A percentile compares a stretch with the other conserved stretches of the same genome.
These are phyloP conservation scores for Strigomonas culicis DNA, from an alignment of 208 protist genomes.

Conservation along the genomic window DNA sequence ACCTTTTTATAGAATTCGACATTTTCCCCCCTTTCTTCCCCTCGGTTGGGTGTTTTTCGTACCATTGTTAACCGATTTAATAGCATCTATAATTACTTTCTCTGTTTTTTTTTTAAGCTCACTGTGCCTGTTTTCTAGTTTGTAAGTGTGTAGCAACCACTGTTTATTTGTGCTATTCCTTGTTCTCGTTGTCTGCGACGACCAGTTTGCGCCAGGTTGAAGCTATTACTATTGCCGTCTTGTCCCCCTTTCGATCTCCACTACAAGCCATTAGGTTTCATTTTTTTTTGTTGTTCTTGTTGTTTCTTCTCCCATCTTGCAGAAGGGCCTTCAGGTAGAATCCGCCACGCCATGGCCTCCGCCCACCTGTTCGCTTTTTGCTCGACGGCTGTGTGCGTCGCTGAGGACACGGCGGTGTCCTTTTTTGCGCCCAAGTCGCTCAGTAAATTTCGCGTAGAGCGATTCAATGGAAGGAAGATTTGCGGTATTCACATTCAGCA, in stretches of 20 bases:
- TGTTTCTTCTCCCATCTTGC: conserved; percentile 16
- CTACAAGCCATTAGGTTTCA: background rate
- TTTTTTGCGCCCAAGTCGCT: conserved; percentile 80
- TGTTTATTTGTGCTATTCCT: no score
- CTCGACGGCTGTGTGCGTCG: conserved; percentile 71
- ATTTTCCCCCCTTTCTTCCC: background rate
- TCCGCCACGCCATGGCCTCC: conserved; percentile 17
- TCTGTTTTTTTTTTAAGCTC: background rate
- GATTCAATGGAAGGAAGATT: conserved; percentile 60
- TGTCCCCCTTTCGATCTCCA: conserved; percentile 8
- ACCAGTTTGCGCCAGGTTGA: no score
- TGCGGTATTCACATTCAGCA: conserved; percentile 48
- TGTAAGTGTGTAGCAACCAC: no score
- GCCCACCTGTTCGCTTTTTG: conserved; percentile 64
- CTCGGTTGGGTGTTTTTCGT: background rate
- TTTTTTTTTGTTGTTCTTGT: conserved; percentile 18
- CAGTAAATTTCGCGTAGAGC: conserved; percentile 83
- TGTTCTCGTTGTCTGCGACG: no score
- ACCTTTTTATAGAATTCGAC: background rate
- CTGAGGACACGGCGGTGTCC: conserved; percentile 69
- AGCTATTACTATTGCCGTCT: no score
- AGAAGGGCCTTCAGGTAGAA: background rate
- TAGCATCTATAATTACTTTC: conserved; percentile 1
- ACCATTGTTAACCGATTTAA: conserved; percentile 1
- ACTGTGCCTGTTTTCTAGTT: no score